Conservation (phyloP, 352 stramenopile species). For the Phytophthora vignae region DNA sequence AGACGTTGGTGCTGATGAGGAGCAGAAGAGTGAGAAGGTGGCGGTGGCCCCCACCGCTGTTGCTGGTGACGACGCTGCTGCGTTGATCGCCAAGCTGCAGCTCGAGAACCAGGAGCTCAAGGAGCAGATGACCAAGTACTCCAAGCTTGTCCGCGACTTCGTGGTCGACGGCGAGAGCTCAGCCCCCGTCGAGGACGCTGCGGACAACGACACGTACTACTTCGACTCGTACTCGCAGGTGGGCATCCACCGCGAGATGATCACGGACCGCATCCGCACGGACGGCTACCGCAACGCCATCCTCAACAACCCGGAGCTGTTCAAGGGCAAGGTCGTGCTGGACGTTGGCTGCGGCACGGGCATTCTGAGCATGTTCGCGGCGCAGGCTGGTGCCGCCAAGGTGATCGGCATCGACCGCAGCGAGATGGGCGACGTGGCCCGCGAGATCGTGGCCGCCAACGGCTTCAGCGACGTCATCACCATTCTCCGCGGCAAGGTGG, state of each 20-base stretch:
- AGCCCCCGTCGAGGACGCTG: slow-evolving; percentile 37
- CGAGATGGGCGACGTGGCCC: slow-evolving; percentile 94
- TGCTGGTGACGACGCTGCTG: slow-evolving; percentile 20
- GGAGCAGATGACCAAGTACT: slow-evolving; percentile 79
- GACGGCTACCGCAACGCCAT: slow-evolving; percentile 98
- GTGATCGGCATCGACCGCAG: slow-evolving; percentile 97
- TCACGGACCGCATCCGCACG: slow-evolving; percentile 92
- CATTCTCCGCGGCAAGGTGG: slow-evolving; percentile 96
- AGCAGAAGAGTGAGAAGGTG: slow-evolving; percentile 46
- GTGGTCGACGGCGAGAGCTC: slow-evolving; percentile 67
- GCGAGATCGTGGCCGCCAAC: slow-evolving; percentile 96
- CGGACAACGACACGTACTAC: slow-evolving; percentile 95
- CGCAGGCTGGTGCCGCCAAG: slow-evolving; percentile 88
- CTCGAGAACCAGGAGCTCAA: slow-evolving; percentile 80
- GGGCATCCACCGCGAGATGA: slow-evolving; percentile 98
- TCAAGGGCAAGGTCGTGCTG: slow-evolving; percentile 97
- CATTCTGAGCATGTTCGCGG: slow-evolving; percentile 98
- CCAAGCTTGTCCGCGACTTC: slow-evolving; percentile 71
- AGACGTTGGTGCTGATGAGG: slow-evolving; percentile 38
- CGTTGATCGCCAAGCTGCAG: slow-evolving; percentile 53
- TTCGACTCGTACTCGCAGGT: slow-evolving; percentile 99
- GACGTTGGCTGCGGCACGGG: slow-evolving; percentile 98
- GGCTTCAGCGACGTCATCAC: slow-evolving; percentile 92
- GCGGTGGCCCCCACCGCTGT: not conserved
- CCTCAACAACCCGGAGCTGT: slow-evolving; percentile 96